Percentiles rank a stretch among this genome's conserved stretches.
These are phyloP conservation scores for Trichomonascaceae sp. DNA, from an alignment of 1,139 yeast genomes.

Conservation along the genomic window DNA sequence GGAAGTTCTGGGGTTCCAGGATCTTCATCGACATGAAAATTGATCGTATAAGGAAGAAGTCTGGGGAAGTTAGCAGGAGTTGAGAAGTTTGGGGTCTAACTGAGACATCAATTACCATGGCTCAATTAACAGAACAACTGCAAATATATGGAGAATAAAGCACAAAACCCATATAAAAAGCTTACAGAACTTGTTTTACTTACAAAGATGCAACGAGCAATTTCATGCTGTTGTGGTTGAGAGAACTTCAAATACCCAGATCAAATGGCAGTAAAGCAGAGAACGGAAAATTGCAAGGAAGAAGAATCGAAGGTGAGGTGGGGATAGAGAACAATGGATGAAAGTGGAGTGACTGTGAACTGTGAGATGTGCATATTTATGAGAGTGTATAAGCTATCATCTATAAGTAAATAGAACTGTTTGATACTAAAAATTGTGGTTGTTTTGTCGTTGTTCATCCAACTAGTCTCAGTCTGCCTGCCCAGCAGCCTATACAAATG, in stretches of 20 bases:
- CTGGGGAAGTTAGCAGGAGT: slow-evolving; percentile 29
- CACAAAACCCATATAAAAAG: neutral
- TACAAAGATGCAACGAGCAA: slow-evolving; percentile 25
- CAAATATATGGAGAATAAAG: neutral
- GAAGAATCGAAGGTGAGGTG: neutral
- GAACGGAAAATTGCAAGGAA: neutral
- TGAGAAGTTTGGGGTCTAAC: neutral
- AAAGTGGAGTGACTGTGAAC: neutral
- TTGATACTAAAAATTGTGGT: neutral
- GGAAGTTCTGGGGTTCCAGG: neutral
- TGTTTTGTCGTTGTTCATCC: no score
- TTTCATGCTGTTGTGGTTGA: slow-evolving; percentile 16
- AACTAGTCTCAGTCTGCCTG: no score
- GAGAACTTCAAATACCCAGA: neutral
- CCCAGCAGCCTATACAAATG: neutral
- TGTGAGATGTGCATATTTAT: neutral
- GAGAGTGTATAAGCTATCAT: no score
- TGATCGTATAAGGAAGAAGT: slow-evolving; percentile 67
- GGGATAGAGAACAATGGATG: neutral
- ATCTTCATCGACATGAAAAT: slow-evolving; percentile 48
- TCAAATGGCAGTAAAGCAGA: neutral
- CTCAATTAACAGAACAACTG: neutral
- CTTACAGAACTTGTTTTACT: slow-evolving; percentile 10
- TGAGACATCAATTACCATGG: neutral
- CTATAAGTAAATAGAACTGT: neutral